Percentiles rank a stretch among this genome's conserved stretches.
Evolutionary conservation across 2,329 filamentous ascomycete species (phyloP).

Genomic region (Cucurbitaria berberidis): DNA sequence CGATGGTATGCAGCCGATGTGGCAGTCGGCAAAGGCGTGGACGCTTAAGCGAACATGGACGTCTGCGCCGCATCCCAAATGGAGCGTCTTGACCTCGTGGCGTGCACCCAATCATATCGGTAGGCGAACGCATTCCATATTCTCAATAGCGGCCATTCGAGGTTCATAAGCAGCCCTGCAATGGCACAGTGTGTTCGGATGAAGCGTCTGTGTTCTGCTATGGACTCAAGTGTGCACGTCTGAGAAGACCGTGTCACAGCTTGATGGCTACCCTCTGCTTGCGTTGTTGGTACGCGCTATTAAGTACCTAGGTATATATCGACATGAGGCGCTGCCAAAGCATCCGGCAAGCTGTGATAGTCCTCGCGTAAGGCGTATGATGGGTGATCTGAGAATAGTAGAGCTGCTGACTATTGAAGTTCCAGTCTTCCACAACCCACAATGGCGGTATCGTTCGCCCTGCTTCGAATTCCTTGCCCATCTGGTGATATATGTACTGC

Average conservation of each 20-base stretch:
- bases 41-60: conserved; percentile 36
- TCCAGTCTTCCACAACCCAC: conserved; percentile 35
- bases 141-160: conserved; percentile 35
- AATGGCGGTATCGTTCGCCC: conserved; percentile 30
- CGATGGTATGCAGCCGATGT: conserved; percentile 12
- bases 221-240: conserved; percentile 72
- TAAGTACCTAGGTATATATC: conserved; percentile 66
- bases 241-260: conserved; percentile 56
- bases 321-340: conserved; percentile 68
- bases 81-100: conserved; percentile 29
- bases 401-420: conserved; percentile 40
- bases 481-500: conserved; percentile 20
- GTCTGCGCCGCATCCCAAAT: conserved; percentile 27
- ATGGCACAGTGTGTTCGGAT: conserved; percentile 51
- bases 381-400: conserved; percentile 39
- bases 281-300: conserved; percentile 64
- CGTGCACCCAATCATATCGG: conserved; percentile 29
- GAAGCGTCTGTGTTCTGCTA: conserved; percentile 68
- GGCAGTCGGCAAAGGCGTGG: conserved; percentile 15
- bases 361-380: conserved; percentile 43
- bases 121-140: conserved; percentile 23
- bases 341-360: conserved; percentile 42
- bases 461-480: conserved; percentile 29
- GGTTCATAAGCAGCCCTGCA: conserved; percentile 45
- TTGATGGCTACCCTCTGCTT: conserved; percentile 56